Evolutionary conservation across 331 rosid species (phyloP), one percentile per base, ranked within the genome.

Genomic region (Stylosanthes scabra): DNA sequence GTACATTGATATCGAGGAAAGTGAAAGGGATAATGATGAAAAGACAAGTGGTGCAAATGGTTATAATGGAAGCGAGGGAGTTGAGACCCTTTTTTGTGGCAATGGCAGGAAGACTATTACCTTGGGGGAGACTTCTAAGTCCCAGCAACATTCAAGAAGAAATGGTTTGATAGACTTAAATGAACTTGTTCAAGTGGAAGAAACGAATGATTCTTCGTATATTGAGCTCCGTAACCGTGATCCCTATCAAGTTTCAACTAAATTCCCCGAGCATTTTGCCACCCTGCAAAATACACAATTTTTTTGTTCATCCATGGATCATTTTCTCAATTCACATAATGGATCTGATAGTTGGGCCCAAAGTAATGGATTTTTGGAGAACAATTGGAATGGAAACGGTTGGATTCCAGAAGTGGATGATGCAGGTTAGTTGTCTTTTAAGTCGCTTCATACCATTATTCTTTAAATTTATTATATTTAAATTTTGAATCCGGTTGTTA

Each of bases 151-250:
- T 74, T 71, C 41, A 83, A 80, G 71, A 63, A 71, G 68, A 76
- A 86, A 84, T 79, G 90, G 88, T 84, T 90, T 94, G 78, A 90
- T 91, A 2, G 97, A 94, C 84, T 79, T 94, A 74, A 94, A 91
- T 58, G 95, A 94, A 80, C 99, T 97, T 31, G 54, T 85, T 78
- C 87, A 74, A 79, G 74, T 82, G 41, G 99, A 91, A 73, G 97
- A 91, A 79, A 81, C 87, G 69, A 89, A 61, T 74, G 86, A 69
- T 71, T 83, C 93, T 66, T 77, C 75, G 8, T 72, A 76, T 76
- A 73, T 63, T 72, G 82, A 77, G 34, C 78, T 72, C 72, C 78
- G 28, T 37, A 77, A 71, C 51, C 74, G 28, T 70, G 81, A 75
- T 79, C 76, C 77, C 40, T 63, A 62, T 71, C 86, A 61, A 56